Evolutionary conservation across 2,329 filamentous ascomycete species (phyloP), one percentile per base, ranked within the genome.

Genomic region (Hansfordia pulvinata): DNA sequence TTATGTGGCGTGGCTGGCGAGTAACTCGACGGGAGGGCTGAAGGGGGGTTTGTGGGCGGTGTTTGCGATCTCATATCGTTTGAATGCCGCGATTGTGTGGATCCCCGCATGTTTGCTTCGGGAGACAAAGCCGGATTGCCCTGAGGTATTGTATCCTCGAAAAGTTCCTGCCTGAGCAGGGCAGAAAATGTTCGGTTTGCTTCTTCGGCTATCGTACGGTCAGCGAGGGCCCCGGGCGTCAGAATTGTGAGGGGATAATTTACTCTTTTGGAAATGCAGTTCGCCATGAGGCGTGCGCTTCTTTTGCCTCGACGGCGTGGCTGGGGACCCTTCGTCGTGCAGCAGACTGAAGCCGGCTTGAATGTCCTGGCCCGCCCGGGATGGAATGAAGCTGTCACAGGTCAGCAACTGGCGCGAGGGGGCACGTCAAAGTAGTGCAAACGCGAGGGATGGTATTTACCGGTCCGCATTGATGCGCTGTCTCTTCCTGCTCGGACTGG

Each of bases 1-100:
- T 94, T 96, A 53, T 93, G 85, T 8, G 90, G 90, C 4, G 90
- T 98, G 2, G 88, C 93, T 1, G 90, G 90, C 1, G 88, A 93
- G 31, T 90, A 64, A 30, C 73, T 76, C 2, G 78, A 69, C 8
- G 81, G 76, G n/a, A 85, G 54, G 14, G 69, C 62, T 9, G 72
- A 61, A 10, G 65, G 58, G 10, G 72, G 60, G 11, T 75, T 73
- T 31, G 67, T 73, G 15, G 86, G 86, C 23, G 86, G 86, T 5
- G 88, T 94, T 38, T 79, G 75, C 26, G 82, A 79, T 43, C 81
- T 68, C 26, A 74, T 78, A 47, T 82, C 73, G 36, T 69, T 49
- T n/a, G 48, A 35, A 35, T 70, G 66, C 19, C 62, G 65, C 39
- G 62, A 61, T 49, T 69, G 59, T 10, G 63, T 59, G 12, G 60